Evolutionary conservation across 2,329 filamentous ascomycete species (phyloP).

Genomic region (Arthrobotrys sphaeroides): DNA sequence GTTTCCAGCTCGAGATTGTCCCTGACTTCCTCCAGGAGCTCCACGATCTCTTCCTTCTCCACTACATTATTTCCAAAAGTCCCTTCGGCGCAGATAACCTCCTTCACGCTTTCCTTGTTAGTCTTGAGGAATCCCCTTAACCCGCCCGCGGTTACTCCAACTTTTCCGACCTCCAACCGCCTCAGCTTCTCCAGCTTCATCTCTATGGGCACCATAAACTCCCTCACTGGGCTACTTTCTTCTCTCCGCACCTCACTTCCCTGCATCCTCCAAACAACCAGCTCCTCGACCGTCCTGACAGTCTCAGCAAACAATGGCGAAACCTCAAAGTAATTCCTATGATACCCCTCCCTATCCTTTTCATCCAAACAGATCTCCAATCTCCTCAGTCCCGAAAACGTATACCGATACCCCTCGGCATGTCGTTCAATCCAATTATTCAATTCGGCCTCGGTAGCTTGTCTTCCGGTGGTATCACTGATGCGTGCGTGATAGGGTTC

Average conservation of each 20-base stretch:
- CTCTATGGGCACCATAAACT: constrained; percentile 21
- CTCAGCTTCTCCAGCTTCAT: constrained; percentile 16
- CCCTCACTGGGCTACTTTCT: not conserved
- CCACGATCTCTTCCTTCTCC: constrained; percentile 16
- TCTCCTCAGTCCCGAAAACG: constrained; percentile 11
- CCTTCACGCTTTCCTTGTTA: constrained; percentile 12
- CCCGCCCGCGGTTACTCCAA: not conserved
- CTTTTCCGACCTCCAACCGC: constrained; percentile 25
- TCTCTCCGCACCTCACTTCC: constrained; percentile 15
- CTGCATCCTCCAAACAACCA: constrained; percentile 29
- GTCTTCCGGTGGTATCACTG: constrained; percentile 19
- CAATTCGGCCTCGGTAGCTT: constrained; percentile 25
- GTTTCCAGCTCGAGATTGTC: constrained; percentile 1
- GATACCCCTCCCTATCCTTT: constrained; percentile 42
- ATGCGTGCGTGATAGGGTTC: constrained; percentile 40
- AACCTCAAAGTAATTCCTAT: constrained; percentile 23
- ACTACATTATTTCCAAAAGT: not conserved
- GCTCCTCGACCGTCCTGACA: constrained; percentile 31
- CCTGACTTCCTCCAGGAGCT: not conserved
- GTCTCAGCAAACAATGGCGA: constrained; percentile 38
- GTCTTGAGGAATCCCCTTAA: constrained; percentile 25
- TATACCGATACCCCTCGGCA: constrained; percentile 21
- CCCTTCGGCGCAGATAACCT: constrained; percentile 22
- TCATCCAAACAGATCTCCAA: constrained; percentile 44
- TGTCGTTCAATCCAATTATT: constrained; percentile 24